Evolutionary conservation across 1,284 basidiomycete genomes (phyloP), one percentile per base, ranked within the genome.

Genomic region (Ceratobasidium sp.): DNA sequence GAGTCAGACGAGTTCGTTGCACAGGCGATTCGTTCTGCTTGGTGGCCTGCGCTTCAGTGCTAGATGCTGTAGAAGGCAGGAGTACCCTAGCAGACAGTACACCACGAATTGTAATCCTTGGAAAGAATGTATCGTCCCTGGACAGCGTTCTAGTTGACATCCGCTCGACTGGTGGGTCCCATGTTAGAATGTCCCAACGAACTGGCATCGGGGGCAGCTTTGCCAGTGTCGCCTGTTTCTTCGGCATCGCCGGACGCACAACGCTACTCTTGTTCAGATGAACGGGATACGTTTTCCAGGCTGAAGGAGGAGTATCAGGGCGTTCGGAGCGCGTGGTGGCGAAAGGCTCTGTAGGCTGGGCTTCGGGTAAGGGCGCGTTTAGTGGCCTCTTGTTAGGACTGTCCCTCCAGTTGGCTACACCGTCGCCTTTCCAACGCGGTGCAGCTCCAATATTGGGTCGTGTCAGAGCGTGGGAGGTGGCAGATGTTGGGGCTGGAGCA

Each of bases 71-170:
- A 19, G 27, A 37, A 46, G 68, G 53, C 29, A 71, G 22, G 22
- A 31, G 39, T 31, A 71, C 68, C 5, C 54, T 9, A 31, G 68
- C 68, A 41, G 56, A 43, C 14, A 71, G n/a, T 14, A 71, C 54
- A 34, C 68, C 68, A 24, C 68, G 68, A 34, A 61, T 24, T 16
- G 29, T 43, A 7, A 73, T 76, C 76, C 83, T 86, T 63, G 82
- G 84, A 79, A 95, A 90, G 49, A 97, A 83, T 53, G 90, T 81
- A 22, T 93, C 90, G 77, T 93, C 90, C 37, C 93, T 78, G 3
- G 89, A 89, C 46, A 93, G 84, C 59, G 90, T 88, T 49, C 84
- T 84, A 31, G 84, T 85, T 61, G 81, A 87, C 84, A 92, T 89
- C 49, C 87, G 88, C 74, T 88, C 87, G 8, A 93, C 85, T 7